Evolutionary conservation across 768 basidiomycete genomes (phyloP), one percentile per base, ranked within the genome.

Genomic region (Russula brevipes): DNA sequence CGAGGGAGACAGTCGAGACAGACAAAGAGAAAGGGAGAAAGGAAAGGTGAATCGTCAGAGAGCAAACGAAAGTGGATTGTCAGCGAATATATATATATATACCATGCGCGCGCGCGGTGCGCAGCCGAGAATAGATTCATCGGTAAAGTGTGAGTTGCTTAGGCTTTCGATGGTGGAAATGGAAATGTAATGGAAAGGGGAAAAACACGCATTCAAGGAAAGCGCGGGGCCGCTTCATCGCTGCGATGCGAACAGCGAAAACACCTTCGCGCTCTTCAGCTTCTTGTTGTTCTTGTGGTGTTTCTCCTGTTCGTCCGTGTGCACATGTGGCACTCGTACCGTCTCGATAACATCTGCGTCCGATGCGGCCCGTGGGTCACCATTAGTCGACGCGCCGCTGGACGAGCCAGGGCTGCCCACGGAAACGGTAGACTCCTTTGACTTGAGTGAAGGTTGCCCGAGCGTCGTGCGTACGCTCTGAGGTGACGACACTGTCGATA

Each of bases 261-360:
- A 80, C 59, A 93, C 82, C 67, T 92, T 92, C 78, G 91, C 90
- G 3, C 91, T 86, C 76, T 91, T 92, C 78, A 90, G 89, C 76
- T 86, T 91, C 78, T 83, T 89, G 70, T 73, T 85, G 82, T 82
- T 86, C 54, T 56, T 56, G 31, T 9, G 19, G 64, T 77, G 77
- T 71, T 83, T 86, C 69, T 85, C 81, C n/a, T 79, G 77, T 61
- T 82, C 66, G 19, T 68, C 66, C 38, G 5, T 41, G 12, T 35
- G 49, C 16, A 24, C 56, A 14, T 44, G 46, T 5, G 59, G 41
- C 42, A 51, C 47, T 38, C 58, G 53, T 5, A 63, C 61, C 17
- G 61, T 60, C 63, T 70, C 61, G 42, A 61, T n/a, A 44, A 58
- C 57, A 24, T 67, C 66, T 5, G 46, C 66, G 16, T 63, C 69